Evolutionary conservation across 1,139 yeast species (phyloP).

Genomic region (Casaregolazyma lundiana): DNA sequence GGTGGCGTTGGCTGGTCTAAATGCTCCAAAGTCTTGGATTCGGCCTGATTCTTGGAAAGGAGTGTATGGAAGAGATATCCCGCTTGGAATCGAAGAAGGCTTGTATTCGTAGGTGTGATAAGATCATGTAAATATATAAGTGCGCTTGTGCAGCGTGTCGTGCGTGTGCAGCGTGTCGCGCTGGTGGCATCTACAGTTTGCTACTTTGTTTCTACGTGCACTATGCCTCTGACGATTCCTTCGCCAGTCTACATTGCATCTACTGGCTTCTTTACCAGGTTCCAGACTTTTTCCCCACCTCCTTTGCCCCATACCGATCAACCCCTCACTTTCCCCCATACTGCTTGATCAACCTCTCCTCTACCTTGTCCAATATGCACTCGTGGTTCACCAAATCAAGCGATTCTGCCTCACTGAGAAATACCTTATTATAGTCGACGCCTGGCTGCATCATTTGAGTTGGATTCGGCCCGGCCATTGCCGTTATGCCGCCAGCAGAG

Average conservation of each 20-base stretch:
- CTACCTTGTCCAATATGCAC: constrained; percentile 57
- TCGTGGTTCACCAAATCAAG: constrained; percentile 62
- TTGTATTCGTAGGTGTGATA: constrained; percentile 51
- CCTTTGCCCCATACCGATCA: no score
- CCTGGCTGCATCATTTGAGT: constrained; percentile 44
- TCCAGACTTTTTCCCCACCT: no score
- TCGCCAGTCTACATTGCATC: no score
- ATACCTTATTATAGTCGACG: constrained; percentile 47
- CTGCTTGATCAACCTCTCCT: constrained; percentile 48
- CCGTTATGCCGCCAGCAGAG: constrained; percentile 37
- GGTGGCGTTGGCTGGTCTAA: constrained; percentile 33
- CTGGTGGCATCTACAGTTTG: no score
- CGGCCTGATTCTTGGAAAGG: constrained; percentile 81
- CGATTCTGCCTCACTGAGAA: constrained; percentile 70
- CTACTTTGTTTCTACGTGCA: no score
- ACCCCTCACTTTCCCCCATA: constrained; percentile 15
- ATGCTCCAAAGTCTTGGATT: constrained; percentile 33
- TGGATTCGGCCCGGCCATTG: constrained; percentile 24
- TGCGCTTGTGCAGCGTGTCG: no score
- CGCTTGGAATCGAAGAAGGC: constrained; percentile 72
- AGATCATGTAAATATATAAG: neutral
- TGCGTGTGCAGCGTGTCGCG: no score
- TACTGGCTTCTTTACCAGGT: no score
- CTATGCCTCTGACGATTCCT: no score
- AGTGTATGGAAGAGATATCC: constrained; percentile 72